Percentiles rank a stretch among this genome's conserved stretches.
phyloP scores from a whole-genome alignment of 176 grass and related monocot species.

The bread wheat (Triticum aestivum) region DNA sequence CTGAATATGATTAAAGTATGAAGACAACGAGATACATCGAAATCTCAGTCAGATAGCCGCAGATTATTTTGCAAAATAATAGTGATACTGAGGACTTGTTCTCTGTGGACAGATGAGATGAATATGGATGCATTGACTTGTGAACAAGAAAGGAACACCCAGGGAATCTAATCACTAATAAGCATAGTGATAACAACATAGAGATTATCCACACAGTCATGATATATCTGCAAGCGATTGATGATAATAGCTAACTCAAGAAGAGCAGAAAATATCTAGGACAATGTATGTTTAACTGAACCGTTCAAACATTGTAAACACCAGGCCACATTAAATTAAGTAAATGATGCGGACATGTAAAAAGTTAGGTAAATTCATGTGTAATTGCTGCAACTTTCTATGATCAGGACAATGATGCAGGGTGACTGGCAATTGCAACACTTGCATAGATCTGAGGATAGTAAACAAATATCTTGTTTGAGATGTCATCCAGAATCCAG shows the following conservation, averaged over 20 bases:
- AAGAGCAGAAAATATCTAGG: neutral
- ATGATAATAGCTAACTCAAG: neutral
- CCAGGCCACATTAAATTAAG: constrained; percentile 10
- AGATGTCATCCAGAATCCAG: neutral
- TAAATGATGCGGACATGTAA: neutral
- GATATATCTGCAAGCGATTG: neutral
- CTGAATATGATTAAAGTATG: neutral
- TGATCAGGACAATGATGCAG: constrained; percentile 19
- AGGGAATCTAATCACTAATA: neutral
- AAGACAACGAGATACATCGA: neutral
- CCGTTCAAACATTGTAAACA: neutral
- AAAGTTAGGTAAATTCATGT: neutral
- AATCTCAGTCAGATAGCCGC: neutral
- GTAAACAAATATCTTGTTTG: constrained; percentile 24
- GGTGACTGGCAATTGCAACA: neutral
- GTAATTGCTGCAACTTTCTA: neutral
- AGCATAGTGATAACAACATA: neutral
- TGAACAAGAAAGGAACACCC: neutral
- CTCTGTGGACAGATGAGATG: neutral
- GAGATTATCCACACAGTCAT: neutral
- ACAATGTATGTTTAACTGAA: neutral
- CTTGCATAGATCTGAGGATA: neutral
- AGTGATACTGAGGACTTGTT: neutral
- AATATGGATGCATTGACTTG: neutral
- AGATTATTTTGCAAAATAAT: neutral